phyloP scores from a whole-genome alignment of 805 yeast genomes.

The Suhomyces sp. region DNA sequence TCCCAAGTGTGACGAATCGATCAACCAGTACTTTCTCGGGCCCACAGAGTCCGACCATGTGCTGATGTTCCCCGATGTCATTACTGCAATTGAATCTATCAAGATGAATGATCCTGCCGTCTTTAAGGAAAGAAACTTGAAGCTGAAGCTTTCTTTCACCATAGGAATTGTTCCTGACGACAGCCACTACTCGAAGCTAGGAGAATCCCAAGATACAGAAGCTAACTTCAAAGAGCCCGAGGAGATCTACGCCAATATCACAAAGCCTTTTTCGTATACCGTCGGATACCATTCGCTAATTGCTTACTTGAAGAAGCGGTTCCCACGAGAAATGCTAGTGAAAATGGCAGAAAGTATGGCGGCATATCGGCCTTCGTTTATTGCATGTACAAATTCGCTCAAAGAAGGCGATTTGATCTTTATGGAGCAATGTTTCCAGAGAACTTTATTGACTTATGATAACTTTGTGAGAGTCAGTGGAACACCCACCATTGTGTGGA shows the following conservation, averaged over 20 bases:
- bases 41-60: slow-evolving; percentile 39
- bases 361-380: slow-evolving; percentile 85
- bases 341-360: slow-evolving; percentile 87
- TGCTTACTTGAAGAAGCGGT: slow-evolving; percentile 67
- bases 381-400: slow-evolving; percentile 84
- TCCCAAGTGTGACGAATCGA: slow-evolving; percentile 53
- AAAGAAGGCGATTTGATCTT: slow-evolving; percentile 90
- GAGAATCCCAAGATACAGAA: slow-evolving; percentile 12
- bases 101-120: slow-evolving; percentile 39
- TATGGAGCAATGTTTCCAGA: slow-evolving; percentile 94
- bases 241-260: slow-evolving; percentile 75
- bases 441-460: slow-evolving; percentile 86
- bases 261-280: slow-evolving; percentile 80
- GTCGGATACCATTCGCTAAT: slow-evolving; percentile 85
- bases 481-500: slow-evolving; percentile 93
- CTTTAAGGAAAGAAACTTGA: slow-evolving; percentile 35
- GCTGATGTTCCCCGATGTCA: slow-evolving; percentile 59
- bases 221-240: slow-evolving; percentile 54
- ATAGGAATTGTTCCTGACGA: slow-evolving; percentile 44
- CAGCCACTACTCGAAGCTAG: slow-evolving; percentile 19
- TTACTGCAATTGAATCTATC: slow-evolving; percentile 41
- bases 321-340: slow-evolving; percentile 66
- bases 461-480: slow-evolving; percentile 81
- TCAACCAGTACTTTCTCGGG: slow-evolving; percentile 70
- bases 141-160: slow-evolving; percentile 46